Evolutionary conservation across 2,329 filamentous ascomycete species (phyloP).

Genomic region (Graphilbum fragrans): DNA sequence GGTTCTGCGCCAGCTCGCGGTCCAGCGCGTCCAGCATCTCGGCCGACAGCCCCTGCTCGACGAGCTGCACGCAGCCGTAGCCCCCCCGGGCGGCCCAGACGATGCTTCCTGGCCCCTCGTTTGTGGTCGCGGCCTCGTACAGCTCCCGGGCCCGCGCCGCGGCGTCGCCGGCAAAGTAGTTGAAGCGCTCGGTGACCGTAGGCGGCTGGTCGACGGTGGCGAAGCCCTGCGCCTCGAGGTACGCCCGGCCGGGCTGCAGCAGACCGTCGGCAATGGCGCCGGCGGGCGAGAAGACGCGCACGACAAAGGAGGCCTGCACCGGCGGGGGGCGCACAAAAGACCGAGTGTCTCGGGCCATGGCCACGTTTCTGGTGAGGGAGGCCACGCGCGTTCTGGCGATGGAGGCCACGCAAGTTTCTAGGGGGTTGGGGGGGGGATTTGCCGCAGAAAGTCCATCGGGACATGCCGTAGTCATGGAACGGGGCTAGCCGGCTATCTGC

Average conservation of each 20-base stretch:
- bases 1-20: not conserved
- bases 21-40: not conserved
- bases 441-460: too few relatives aligned
- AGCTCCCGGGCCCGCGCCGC: not conserved
- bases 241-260: not conserved
- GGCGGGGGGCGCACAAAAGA: not conserved
- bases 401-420: too few relatives aligned
- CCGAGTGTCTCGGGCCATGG: too few relatives aligned
- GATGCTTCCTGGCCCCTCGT: not conserved
- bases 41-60: not conserved
- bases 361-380: too few relatives aligned
- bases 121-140: not conserved
- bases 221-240: not conserved
- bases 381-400: too few relatives aligned
- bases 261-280: not conserved
- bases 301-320: not conserved
- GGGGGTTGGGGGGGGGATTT: too few relatives aligned
- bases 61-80: not conserved
- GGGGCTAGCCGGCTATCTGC: too few relatives aligned
- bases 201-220: not conserved
- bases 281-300: not conserved
- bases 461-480: too few relatives aligned
- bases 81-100: not conserved
- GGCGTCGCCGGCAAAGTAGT: not conserved
- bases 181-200: not conserved